Conservation (phyloP, 192 early-diverging fungal species). For the Rhizoclosmatium sp. region DNA sequence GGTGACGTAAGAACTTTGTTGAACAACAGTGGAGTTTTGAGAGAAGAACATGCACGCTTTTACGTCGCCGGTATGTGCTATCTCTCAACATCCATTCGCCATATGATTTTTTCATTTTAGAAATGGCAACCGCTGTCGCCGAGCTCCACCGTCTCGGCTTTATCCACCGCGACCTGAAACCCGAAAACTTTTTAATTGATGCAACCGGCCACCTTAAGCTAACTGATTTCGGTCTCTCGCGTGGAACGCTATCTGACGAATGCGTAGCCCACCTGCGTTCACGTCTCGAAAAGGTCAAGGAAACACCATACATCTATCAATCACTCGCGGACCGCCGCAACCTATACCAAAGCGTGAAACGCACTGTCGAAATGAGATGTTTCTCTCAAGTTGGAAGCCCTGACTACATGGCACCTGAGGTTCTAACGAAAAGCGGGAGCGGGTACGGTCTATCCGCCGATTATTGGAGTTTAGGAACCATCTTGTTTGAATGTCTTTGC, state of each 20-base stretch:
- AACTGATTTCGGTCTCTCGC: conserved; percentile 83
- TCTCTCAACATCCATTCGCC: conserved; percentile 2
- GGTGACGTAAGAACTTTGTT: conserved; percentile 83
- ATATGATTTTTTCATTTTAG: no score
- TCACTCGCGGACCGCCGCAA: conserved; percentile 47
- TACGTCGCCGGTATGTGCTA: conserved; percentile 51
- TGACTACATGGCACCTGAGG: conserved; percentile 95
- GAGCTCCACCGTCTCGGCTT: conserved; percentile 87
- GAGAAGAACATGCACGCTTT: conserved; percentile 61
- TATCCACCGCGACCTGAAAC: conserved; percentile 73
- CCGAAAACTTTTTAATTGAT: conserved; percentile 67
- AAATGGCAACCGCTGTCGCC: conserved; percentile 71
- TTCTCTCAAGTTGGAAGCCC: conserved; percentile 89
- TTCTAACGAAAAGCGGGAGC: conserved; percentile 60
- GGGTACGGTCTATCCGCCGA: conserved; percentile 77
- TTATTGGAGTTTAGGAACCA: conserved; percentile 81
- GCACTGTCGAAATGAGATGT: conserved; percentile 56
- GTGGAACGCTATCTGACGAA: conserved; percentile 48
- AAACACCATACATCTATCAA: conserved; percentile 35
- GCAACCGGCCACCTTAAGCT: conserved; percentile 73
- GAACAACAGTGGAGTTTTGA: conserved; percentile 73
- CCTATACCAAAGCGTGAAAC: conserved; percentile 51
- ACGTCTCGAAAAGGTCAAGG: conserved; percentile 57
- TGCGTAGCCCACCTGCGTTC: conserved; percentile 38
- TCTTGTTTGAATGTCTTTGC: conserved; percentile 78